Conservation (phyloP, 2,329 filamentous ascomycete species). For the Nemania bipapillata region DNA sequence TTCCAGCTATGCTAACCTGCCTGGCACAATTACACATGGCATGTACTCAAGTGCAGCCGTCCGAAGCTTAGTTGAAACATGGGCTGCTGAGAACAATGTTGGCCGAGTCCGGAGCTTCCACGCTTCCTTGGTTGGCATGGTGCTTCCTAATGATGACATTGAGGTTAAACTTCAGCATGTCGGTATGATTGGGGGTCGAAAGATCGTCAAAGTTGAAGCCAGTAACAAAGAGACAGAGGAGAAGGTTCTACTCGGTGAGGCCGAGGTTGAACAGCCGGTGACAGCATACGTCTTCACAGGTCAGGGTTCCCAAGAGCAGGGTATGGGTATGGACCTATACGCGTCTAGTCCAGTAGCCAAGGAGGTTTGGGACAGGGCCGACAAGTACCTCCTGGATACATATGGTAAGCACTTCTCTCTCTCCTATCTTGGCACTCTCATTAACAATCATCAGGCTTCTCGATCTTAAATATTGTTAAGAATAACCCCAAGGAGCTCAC, state of each 20-base stretch:
- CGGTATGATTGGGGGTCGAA: conserved; percentile 96
- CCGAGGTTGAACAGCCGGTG: conserved; percentile 96
- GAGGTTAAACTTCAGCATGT: conserved; percentile 95
- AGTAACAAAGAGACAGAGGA: conserved; percentile 96
- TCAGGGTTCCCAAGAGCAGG: conserved; percentile 97
- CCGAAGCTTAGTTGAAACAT: conserved; percentile 94
- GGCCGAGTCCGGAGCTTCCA: conserved; percentile 98
- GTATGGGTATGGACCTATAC: conserved; percentile 99
- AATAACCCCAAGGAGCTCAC: conserved; percentile 99
- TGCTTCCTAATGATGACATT: conserved; percentile 93
- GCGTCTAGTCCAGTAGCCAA: conserved; percentile 91
- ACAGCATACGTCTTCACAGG: conserved; percentile 98
- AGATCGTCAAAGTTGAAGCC: conserved; percentile 99
- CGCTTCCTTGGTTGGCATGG: conserved; percentile 97
- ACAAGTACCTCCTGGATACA: conserved; percentile 98
- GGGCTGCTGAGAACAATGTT: conserved; percentile 98
- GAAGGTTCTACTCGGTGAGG: conserved; percentile 93
- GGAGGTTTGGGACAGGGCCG: conserved; percentile 97
- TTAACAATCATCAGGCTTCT: conserved; percentile 72
- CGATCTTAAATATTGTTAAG: conserved; percentile 98
- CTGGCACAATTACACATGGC: conserved; percentile 96
- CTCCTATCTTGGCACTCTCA: not conserved
- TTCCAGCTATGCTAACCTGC: conserved; percentile 92
- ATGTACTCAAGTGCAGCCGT: conserved; percentile 99
- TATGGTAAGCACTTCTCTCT: conserved; percentile 73